Evolutionary conservation across 257 asterid genomes (phyloP), one percentile per base, ranked within the genome.

Genomic region (Paraleonurus japonicus): DNA sequence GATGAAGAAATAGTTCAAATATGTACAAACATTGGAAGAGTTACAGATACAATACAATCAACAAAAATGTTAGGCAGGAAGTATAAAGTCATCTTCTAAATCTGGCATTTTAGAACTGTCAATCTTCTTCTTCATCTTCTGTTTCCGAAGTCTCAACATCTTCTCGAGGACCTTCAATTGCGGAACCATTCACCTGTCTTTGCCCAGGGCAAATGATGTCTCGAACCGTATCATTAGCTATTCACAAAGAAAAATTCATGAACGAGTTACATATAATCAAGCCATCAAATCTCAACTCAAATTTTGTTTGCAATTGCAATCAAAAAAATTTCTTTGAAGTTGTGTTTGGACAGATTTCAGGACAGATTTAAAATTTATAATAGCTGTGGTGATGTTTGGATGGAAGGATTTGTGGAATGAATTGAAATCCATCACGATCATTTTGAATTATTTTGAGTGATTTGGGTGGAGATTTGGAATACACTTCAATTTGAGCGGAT

Each of bases 61-160:
- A 4, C 60, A 2, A 22, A 64, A 72, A 37, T 28, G 68, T 7
- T 43, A 62, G 62, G 13, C 33, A 51, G 10, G 17, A 27, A 51
- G 24, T 26, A 17, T 7, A 4, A 39, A 17, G 54, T 19, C 53
- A 53, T 39, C 53, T 74, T 43, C 73, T 43, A 43, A 45, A 24
- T 37, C 41, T 3, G 16, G 19, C 17, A 24, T 24, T 10, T 23
- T 24, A 59, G 20, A 59, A 9, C 27, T 20, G 27, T 51, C 28
- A 66, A 74, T 41, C 66, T 19, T 60, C 66, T 19, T 60, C 89
- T 15, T 80, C 90, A 41, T 75, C 75, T 7, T 86, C 96, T 48
- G 89, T 81, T 50, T 82, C 94, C 39, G 96, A 84, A 77, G 82
- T 79, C 75, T 82, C 84, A 30, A 5, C 85, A 17, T 47, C 58